Evolutionary conservation across 495 filamentous ascomycete species (phyloP).

Genomic region (Penicillium psychrofluorescens): DNA sequence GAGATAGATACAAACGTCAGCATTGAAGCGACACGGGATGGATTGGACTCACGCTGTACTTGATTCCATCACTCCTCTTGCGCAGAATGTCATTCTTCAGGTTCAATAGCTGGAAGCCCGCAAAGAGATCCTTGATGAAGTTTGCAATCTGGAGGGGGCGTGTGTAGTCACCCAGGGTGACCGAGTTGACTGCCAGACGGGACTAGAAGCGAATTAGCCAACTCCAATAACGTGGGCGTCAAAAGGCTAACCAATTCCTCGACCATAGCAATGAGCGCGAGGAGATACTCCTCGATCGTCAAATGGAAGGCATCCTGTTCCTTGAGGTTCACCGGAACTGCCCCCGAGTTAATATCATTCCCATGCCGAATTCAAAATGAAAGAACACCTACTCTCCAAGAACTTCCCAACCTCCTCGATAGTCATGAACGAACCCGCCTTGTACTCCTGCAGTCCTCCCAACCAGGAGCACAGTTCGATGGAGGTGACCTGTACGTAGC

Average conservation of each 20-base stretch:
- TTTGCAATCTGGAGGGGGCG: constrained; percentile 77
- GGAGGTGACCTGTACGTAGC: constrained; percentile 42
- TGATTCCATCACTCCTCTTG: constrained; percentile 84
- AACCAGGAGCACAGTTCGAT: constrained; percentile 74
- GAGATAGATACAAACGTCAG: constrained; percentile 1
- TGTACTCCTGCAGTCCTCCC: constrained; percentile 50
- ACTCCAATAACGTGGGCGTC: neutral
- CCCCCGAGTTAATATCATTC: neutral
- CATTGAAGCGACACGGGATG: neutral
- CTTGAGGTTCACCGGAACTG: constrained; percentile 95
- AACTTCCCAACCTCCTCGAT: constrained; percentile 80
- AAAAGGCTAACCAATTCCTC: constrained; percentile 65
- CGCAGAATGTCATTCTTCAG: constrained; percentile 91
- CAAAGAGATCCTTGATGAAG: constrained; percentile 93
- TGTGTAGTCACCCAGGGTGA: constrained; percentile 82
- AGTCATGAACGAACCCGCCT: constrained; percentile 56
- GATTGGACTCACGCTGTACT: constrained; percentile 65
- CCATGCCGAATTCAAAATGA: neutral
- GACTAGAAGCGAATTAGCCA: constrained; percentile 34
- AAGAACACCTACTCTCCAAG: constrained; percentile 52
- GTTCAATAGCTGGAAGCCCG: constrained; percentile 93
- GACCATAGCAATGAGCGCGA: constrained; percentile 74
- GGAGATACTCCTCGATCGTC: constrained; percentile 93
- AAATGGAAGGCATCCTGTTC: constrained; percentile 86
- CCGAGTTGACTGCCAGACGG: constrained; percentile 89